Conservation (phyloP, 2,329 filamentous ascomycete genomes). For the Aphanoascus verrucosus region DNA sequence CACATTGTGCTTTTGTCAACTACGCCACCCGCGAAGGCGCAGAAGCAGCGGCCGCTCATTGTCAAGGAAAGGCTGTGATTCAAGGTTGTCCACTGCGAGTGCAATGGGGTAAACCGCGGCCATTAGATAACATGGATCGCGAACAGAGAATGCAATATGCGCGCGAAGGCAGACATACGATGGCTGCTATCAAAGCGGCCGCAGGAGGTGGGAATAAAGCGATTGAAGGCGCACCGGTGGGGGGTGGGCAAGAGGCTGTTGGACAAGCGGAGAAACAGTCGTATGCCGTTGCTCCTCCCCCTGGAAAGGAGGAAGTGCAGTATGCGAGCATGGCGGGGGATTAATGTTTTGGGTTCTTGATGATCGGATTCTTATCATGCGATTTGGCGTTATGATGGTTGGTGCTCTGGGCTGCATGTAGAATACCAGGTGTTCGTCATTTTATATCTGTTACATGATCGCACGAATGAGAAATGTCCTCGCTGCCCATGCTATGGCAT, state of each 20-base stretch:
- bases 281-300: slow-evolving; percentile 59
- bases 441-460: not conserved
- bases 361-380: not conserved
- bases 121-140: slow-evolving; percentile 80
- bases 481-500: too few species aligned
- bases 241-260: slow-evolving; percentile 19
- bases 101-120: slow-evolving; percentile 86
- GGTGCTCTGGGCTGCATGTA: slow-evolving; percentile 1
- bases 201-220: slow-evolving; percentile 14
- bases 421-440: slow-evolving; percentile 5
- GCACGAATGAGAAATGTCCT: too few species aligned
- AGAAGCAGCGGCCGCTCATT: slow-evolving; percentile 72
- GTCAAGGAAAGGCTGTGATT: slow-evolving; percentile 79
- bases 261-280: slow-evolving; percentile 28
- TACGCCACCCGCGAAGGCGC: slow-evolving; percentile 75
- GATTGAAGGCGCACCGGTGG: slow-evolving; percentile 15
- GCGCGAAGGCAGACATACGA: slow-evolving; percentile 59
- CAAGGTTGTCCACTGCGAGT: slow-evolving; percentile 82
- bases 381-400: not conserved
- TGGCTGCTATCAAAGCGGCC: slow-evolving; percentile 36
- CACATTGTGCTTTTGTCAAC: slow-evolving; percentile 94
- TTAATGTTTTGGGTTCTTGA: slow-evolving; percentile 33
- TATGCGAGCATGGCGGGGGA: slow-evolving; percentile 82
- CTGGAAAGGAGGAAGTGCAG: slow-evolving; percentile 63
- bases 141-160: slow-evolving; percentile 75